Base-by-base conservation (phyloP, 1,139 yeast species). In the Petasospora rhodanensis region DNA sequence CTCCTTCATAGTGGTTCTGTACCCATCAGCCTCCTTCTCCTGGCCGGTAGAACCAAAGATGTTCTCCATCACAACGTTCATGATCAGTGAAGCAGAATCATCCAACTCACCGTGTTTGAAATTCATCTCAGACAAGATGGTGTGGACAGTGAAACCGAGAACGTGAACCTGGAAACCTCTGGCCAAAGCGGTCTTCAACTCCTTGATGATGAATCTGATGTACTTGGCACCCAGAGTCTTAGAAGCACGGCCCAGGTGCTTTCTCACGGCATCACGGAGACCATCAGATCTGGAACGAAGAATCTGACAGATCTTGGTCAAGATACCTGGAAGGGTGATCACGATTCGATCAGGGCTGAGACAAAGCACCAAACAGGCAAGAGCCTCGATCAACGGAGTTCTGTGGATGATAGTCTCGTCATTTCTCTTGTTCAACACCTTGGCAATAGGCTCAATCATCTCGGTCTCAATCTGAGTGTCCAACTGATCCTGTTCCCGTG, bases 141-240 rank as follows among this genome's bases (percentile, higher is more conserved):
- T 67, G 56, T 91, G 96, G 10, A 85, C 74, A 1, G 96, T 85
- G 59, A 68, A 91, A 52, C 96, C 87, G 52, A 93, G 72, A 38
- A 93, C 89, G 59, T 93, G 99, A 36, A 87, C 74, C 55, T 93
- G 98, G 7, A 96, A 85, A 26, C 98, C 98, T 51, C 94, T 72
- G 7, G 82, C 71, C 37, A 91, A 66, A 0, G 97, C 93, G 15
- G 81, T 62, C 43, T 74, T 79, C 52, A 93, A 68, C 54, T 91
- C 97, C 41, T 73, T 73, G 21, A 91, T 61, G 37, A 91, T 73
- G 51, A 86, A 86, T 37, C 71, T 69, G 38, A 91, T 64, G 55
- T 87, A 89, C 25, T 62, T 60, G 0, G 95, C 69, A 1, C 97
- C 97, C 26, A 91, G 65, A 18, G 73, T 65, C 2, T 59, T 49